These are phyloP conservation scores for Lipomyces chichibuensis DNA, from an alignment of 805 yeast genomes.

Conservation along the genomic window DNA sequence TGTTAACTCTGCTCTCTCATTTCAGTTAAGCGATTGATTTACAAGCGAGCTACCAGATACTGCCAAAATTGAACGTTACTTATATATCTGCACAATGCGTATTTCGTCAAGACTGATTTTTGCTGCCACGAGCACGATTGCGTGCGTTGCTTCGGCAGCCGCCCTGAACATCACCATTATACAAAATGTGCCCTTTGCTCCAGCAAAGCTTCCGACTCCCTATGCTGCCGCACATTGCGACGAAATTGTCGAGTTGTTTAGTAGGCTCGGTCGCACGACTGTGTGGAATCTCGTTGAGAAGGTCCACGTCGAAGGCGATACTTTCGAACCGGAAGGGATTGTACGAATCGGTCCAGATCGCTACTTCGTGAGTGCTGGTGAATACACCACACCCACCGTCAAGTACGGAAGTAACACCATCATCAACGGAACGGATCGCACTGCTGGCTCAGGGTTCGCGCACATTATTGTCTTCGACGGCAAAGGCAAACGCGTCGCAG, in stretches of 20 bases:
- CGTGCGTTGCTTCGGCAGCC: conserved; percentile 1
- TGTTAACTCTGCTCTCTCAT: background rate
- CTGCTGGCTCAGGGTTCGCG: conserved; percentile 17
- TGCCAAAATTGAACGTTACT: background rate
- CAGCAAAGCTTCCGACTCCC: conserved; percentile 22
- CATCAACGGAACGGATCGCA: conserved; percentile 25
- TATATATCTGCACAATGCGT: background rate
- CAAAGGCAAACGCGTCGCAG: conserved; percentile 16
- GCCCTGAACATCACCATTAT: background rate
- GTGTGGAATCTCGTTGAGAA: conserved; percentile 26
- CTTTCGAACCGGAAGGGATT: conserved; percentile 23
- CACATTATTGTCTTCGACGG: conserved; percentile 22
- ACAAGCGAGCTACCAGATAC: background rate
- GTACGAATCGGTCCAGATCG: conserved; percentile 17
- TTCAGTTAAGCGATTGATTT: background rate
- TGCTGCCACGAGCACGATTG: conserved; percentile 5
- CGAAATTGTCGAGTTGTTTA: conserved; percentile 10
- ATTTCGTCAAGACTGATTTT: background rate
- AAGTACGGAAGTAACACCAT: conserved; percentile 11
- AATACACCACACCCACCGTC: conserved; percentile 10
- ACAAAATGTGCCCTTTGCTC: conserved; percentile 7
- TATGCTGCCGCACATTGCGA: conserved; percentile 18
- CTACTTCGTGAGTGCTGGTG: conserved; percentile 16
- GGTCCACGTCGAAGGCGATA: conserved; percentile 23
- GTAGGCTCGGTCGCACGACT: conserved; percentile 19